phyloP scores from a whole-genome alignment of 257 asterid species.

The Ligustrum vulgare region DNA sequence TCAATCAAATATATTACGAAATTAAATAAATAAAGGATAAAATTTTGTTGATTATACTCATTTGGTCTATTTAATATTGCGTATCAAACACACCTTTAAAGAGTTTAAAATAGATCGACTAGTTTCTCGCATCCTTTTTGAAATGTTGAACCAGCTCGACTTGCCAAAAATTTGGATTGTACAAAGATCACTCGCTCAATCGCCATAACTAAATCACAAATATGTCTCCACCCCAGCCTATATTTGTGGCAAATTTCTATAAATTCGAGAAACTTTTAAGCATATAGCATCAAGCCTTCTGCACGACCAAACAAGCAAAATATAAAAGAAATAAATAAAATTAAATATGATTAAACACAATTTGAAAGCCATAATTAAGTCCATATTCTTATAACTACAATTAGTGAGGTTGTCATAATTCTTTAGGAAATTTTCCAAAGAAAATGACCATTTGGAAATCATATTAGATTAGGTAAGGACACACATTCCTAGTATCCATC shows the following conservation, averaged over 20 bases:
- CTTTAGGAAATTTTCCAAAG: not conserved
- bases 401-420: not conserved
- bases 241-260: not conserved
- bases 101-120: not conserved
- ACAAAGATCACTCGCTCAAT: too few species aligned
- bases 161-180: too few species aligned
- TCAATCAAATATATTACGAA: too few species aligned
- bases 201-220: not conserved
- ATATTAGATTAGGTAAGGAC: slow-evolving; percentile 12
- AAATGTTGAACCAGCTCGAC: too few species aligned
- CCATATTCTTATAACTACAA: not conserved
- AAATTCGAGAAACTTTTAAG: not conserved
- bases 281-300: slow-evolving; percentile 4
- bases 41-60: too few species aligned
- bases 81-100: too few species aligned
- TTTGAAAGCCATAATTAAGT: not conserved
- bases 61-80: too few species aligned
- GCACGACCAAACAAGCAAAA: slow-evolving; percentile 18
- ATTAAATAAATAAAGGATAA: too few species aligned
- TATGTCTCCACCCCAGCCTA: not conserved
- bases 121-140: too few species aligned
- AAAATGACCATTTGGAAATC: slow-evolving; percentile 12
- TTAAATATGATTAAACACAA: not conserved
- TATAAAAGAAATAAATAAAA: too few species aligned
- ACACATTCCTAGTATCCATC: slow-evolving; percentile 1